Conservation (phyloP, 2,329 filamentous ascomycete species). For the Endothia cerciana region DNA sequence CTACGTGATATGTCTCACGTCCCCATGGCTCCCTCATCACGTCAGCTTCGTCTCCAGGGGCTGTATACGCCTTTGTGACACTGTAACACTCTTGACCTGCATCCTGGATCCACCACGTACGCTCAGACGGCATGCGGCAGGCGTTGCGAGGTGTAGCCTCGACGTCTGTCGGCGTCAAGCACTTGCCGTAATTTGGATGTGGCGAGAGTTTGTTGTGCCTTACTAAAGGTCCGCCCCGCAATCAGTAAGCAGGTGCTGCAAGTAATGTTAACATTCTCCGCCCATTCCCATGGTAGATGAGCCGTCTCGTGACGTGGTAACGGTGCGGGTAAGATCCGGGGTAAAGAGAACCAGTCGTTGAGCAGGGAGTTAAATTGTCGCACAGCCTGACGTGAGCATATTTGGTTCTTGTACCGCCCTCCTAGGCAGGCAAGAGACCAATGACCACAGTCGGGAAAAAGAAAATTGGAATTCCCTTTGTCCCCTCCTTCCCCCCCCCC, state of each 20-base stretch:
- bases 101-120: not conserved
- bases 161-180: not conserved
- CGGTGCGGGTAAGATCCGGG: not conserved
- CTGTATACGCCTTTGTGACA: not conserved
- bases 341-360: not conserved
- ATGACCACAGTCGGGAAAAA: not conserved
- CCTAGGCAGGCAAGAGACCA: conserved; percentile 1
- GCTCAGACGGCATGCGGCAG: not conserved
- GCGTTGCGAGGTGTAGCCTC: not conserved
- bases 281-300: not conserved
- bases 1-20: conserved; percentile 7
- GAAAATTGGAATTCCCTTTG: not conserved
- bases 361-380: not conserved
- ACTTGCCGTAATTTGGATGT: not conserved
- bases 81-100: not conserved
- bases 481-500: not conserved
- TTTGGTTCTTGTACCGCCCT: not conserved
- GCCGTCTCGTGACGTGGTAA: conserved; percentile 8
- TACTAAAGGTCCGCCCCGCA: not conserved
- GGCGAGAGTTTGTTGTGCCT: not conserved
- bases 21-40: not conserved
- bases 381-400: conserved; percentile 13
- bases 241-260: not conserved
- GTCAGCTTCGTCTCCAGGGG: not conserved
- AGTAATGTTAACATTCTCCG: not conserved